Evolutionary conservation across 768 basidiomycete species (phyloP), one percentile per base, ranked within the genome.

Genomic region (Phaffia australis): DNA sequence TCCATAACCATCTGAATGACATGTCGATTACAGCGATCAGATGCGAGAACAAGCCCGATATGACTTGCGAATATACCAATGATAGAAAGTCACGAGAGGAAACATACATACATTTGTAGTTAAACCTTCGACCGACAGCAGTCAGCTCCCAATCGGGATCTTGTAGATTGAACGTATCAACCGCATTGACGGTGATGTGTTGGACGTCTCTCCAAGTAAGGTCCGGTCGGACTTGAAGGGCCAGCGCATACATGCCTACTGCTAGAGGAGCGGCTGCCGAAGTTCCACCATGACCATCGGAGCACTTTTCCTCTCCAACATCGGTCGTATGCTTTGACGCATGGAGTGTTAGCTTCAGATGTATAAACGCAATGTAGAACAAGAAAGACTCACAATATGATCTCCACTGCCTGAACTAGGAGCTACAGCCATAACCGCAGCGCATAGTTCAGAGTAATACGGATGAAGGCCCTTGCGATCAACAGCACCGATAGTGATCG

Each of bases 211-310:
- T 85, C 95, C 95, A 99, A 47, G 88, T 86, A 23, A 99, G 82
- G 64, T 98, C 93, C 30, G 95, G 92, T 14, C 92, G 83, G 66
- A 83, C 88, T 78, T 90, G 81, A 19, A 99, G 79, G 7, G 90
- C 90, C 15, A 99, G 82, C 25, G 92, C 88, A 73, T 94, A 86
- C 49, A 97, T 88, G 30, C 91, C 95, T 18, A 86, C 92, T 29
- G 91, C 95, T 70, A 98, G 89, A 8, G 95, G 95, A 8, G 95
- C 95, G 5, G 95, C 95, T 27, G 95, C 95, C 19, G 94, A 97
- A 1, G 95, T 99, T 19, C 95, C 95, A 27, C 95, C 95, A 73
- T 99, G 95, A 0, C 79, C 81, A 50, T 79, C 80, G 1, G 92
- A 82, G 75, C 95, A 99, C 59, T 82, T 79, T 70, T 87, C 83